A percentile compares a stretch with the other conserved stretches of the same genome.
Conservation (phyloP, 1,284 basidiomycete genomes). For the Mycosarcoma maydis region DNA sequence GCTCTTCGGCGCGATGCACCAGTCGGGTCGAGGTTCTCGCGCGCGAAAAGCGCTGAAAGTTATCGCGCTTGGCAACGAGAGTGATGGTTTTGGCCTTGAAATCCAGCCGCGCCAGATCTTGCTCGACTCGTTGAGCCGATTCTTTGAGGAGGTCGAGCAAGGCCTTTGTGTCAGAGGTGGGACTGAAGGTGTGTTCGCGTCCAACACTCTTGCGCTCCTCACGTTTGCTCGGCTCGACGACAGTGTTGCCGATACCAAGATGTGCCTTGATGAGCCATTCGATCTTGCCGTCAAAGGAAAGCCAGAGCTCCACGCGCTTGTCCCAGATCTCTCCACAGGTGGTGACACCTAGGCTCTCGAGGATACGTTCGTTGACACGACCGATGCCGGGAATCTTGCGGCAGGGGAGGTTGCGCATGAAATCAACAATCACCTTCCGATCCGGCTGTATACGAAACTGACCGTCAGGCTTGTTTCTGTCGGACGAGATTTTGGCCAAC, state of each 20-base stretch:
- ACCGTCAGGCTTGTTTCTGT: slow-evolving; percentile 71
- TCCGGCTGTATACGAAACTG: slow-evolving; percentile 54
- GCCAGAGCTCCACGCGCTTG: slow-evolving; percentile 55
- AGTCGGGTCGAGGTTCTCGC: slow-evolving; percentile 33
- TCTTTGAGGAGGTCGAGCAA: slow-evolving; percentile 49
- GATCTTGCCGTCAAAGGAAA: slow-evolving; percentile 53
- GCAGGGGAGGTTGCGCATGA: slow-evolving; percentile 57
- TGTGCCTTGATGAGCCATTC: slow-evolving; percentile 59
- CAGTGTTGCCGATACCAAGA: slow-evolving; percentile 56
- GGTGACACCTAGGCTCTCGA: slow-evolving; percentile 54
- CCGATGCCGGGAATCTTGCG: slow-evolving; percentile 65
- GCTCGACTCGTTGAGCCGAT: slow-evolving; percentile 53
- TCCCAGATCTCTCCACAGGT: slow-evolving; percentile 64
- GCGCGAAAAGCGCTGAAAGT: slow-evolving; percentile 61
- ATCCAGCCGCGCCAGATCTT: slow-evolving; percentile 54
- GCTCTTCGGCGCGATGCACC: slow-evolving; percentile 48
- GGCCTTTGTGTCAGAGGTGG: slow-evolving; percentile 39
- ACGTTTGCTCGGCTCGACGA: slow-evolving; percentile 57
- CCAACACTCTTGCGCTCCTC: slow-evolving; percentile 62
- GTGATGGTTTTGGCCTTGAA: slow-evolving; percentile 60
- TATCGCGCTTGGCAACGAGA: slow-evolving; percentile 57
- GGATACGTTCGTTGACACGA: slow-evolving; percentile 62
- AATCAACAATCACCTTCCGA: slow-evolving; percentile 50
- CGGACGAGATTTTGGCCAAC: slow-evolving; percentile 85
- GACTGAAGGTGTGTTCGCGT: slow-evolving; percentile 63